Conservation (phyloP, 2,329 filamentous ascomycete species). For the Ceratocystis colombiana region DNA sequence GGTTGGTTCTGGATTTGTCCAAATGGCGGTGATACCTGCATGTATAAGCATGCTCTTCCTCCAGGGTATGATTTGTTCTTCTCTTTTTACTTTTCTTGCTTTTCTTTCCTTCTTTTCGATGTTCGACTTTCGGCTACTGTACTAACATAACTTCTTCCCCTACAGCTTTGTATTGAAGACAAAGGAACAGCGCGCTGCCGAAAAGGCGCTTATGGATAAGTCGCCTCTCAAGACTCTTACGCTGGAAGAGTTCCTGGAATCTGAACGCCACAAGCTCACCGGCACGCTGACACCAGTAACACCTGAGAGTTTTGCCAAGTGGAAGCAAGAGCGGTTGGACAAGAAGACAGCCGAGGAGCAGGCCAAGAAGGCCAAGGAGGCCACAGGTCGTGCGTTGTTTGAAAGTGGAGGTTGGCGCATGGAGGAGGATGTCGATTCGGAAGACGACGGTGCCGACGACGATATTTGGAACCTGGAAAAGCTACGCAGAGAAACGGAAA, state of each 20-base stretch:
- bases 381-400: slow-evolving; percentile 87
- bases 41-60: slow-evolving; percentile 92
- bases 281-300: slow-evolving; percentile 90
- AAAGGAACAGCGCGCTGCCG: slow-evolving; percentile 87
- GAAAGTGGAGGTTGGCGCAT: slow-evolving; percentile 89
- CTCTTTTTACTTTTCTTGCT: not conserved
- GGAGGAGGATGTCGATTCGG: slow-evolving; percentile 54
- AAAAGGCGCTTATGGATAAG: slow-evolving; percentile 94
- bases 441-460: slow-evolving; percentile 45
- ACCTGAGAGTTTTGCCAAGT: slow-evolving; percentile 83
- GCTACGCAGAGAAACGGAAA: slow-evolving; percentile 75
- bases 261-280: slow-evolving; percentile 87
- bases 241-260: slow-evolving; percentile 93
- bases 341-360: slow-evolving; percentile 96
- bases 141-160: not conserved
- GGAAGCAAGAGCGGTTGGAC: slow-evolving; percentile 87
- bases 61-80: slow-evolving; percentile 59
- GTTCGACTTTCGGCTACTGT: not conserved
- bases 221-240: slow-evolving; percentile 89
- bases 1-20: slow-evolving; percentile 99
- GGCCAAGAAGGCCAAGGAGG: slow-evolving; percentile 83
- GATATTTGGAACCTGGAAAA: slow-evolving; percentile 69
- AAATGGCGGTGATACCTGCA: slow-evolving; percentile 94
- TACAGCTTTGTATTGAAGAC: slow-evolving; percentile 88
- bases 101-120: not conserved